Conservation (phyloP, 192 early-diverging fungal genomes). For the Phycomyces blakesleeanus region DNA sequence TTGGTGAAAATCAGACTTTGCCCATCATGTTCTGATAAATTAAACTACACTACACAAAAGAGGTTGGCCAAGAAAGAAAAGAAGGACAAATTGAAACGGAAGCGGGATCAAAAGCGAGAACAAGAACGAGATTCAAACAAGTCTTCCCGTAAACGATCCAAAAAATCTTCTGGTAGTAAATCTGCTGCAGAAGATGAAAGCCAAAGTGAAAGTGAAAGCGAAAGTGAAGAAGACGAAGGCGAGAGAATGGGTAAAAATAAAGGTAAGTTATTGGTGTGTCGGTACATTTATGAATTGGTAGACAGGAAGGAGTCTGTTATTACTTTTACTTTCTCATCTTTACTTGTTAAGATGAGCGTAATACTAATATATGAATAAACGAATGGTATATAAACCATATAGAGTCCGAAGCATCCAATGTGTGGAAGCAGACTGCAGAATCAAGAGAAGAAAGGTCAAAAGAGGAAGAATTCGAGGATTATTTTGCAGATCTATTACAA, state of each 20-base stretch:
- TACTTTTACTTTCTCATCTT: too few relatives aligned
- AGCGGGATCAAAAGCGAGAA: constrained; percentile 4
- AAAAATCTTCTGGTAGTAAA: not conserved
- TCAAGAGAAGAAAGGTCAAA: constrained; percentile 32
- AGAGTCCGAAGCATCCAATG: not conserved
- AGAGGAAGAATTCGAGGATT: constrained; percentile 64
- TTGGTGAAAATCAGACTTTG: constrained; percentile 81
- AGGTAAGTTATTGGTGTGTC: too few relatives aligned
- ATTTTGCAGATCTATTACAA: constrained; percentile 56
- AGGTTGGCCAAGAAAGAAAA: constrained; percentile 32
- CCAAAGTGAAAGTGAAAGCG: too few relatives aligned
- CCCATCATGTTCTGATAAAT: constrained; percentile 57
- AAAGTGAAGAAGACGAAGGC: not conserved
- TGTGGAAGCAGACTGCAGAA: constrained; percentile 29
- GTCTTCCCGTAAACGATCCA: not conserved
- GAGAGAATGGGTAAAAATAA: too few relatives aligned
- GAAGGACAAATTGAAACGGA: constrained; percentile 11
- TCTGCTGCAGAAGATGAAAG: constrained; percentile 1
- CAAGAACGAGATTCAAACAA: not conserved
- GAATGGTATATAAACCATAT: too few relatives aligned
- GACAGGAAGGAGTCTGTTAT: too few relatives aligned
- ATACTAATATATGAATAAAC: too few relatives aligned
- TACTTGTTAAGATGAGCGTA: too few relatives aligned
- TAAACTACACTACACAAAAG: constrained; percentile 69
- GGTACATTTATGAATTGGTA: too few relatives aligned